Evolutionary conservation across 192 early-diverging fungal genomes (phyloP).

Genomic region (Backusella tuberculispora): DNA sequence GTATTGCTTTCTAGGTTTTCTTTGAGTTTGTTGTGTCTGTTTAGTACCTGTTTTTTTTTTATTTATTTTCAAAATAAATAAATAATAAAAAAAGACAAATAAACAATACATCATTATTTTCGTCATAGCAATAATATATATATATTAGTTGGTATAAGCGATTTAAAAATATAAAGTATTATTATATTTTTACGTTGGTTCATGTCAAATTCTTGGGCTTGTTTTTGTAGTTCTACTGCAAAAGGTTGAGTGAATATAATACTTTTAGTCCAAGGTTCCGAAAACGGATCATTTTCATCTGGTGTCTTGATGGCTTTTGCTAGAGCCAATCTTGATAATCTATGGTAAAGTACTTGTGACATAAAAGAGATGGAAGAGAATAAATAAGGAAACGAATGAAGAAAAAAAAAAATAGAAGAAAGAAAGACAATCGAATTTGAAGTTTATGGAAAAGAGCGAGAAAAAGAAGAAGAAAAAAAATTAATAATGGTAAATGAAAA

Average conservation of each 20-base stretch:
- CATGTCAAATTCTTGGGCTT: neutral
- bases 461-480: neutral
- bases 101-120: neutral
- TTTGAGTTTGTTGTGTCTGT: neutral
- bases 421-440: neutral
- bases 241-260: slow-evolving; percentile 35
- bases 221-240: neutral
- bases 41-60: neutral
- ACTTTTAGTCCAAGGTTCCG: slow-evolving; percentile 39
- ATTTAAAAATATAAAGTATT: neutral
- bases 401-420: neutral
- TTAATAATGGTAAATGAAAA: neutral
- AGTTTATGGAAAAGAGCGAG: neutral
- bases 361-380: neutral
- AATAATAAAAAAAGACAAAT: neutral
- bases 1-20: neutral
- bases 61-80: no score
- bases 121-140: neutral
- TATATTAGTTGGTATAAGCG: neutral
- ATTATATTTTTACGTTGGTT: neutral
- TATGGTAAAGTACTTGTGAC: neutral
- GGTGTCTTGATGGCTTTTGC: slow-evolving; percentile 39
- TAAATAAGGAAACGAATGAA: neutral
- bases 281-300: slow-evolving; percentile 6
- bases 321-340: slow-evolving; percentile 32